Base-by-base conservation (phyloP, 441 rosid genomes). In the Pelargonium fulgidum region DNA sequence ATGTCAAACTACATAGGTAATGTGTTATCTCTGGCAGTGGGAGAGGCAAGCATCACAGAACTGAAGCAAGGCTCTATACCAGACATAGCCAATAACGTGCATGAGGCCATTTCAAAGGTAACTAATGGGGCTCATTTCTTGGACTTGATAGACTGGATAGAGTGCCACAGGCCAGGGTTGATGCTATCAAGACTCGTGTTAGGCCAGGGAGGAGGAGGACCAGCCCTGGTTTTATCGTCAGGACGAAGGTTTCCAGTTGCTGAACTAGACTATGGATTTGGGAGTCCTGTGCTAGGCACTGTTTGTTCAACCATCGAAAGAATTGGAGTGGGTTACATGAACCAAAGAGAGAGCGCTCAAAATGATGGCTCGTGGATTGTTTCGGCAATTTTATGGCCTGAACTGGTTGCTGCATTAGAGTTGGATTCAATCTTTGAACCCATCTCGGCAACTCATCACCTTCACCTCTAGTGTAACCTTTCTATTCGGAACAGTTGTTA, bases 131-230 rank as follows among this genome's bases (percentile, higher is more conserved):
- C 77, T 26, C 95, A 92, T 79, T 90, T 90, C 84, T 76, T 73
- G 80, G 93, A 88, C 77, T 72, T 92, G 78, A 87, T 92, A 63
- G 96, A 90, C 64, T 92, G 98, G 96, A 77, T 88, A 5, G 91
- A 90, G 83, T 83, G 85, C 72, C 92, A 90, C 71, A 82, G 92
- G 75, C 98, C 96, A 45, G 98, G 96, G 66, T 64, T 90, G 85
- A 86, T 92, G 92, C 72, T 92, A 19, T 79, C 91, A 17, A 80
- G 77, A 65, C 75, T 78, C 3, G 89, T 90, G 29, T 72, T 92
- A 0, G 96, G 91, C n/a, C 87, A 76, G 58, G 92, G 86, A 33
- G 95, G 89, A 66, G 93, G 86, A 41, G 95, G 89, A 64, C 98
- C 96, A 1, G 82, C 87, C 8, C 73, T 92, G 4, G 86, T 88